Base-by-base conservation (phyloP, 371 early-diverging fungal genomes). In the Dinochytrium kinnereticum region DNA sequence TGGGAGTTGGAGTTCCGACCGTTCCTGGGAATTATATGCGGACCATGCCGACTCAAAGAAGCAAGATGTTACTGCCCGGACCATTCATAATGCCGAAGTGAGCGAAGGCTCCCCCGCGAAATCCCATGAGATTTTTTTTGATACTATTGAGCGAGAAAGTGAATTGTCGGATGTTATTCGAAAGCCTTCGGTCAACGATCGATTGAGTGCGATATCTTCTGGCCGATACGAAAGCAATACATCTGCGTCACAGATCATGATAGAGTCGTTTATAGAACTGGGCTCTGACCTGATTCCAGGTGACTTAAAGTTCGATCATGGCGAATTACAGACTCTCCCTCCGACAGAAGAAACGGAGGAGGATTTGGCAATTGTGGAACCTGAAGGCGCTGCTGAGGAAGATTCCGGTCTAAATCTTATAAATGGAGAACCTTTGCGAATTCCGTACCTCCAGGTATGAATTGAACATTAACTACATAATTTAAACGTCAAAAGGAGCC, bases 221-320 rank as follows among this genome's bases (percentile, higher is more conserved):
- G n/a, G 26, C 26, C 34, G 26, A 24, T 33, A 31, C 0, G 40
- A 34, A n/a, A 1, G 34, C 19, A 13, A 61, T 50, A 31, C 7
- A 24, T n/a, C 7, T 2, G 17, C 33, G 1, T 7, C 36, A 30
- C 2, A 26, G 17, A 34, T 5, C 1, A 72, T 85, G 82, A 71
- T 78, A 31, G 86, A 87, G 59, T 85, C 86, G 13, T 84, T 78
- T 73, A 81, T 85, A 1, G 81, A 85, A 26, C 78, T 86, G 70
- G 85, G 81, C 15, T 74, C 81, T 5, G 83, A 80, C 53, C 72
- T 76, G 13, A 79, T 80, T 15, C 36, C 36, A 36, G 17, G 3
- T n/a, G n/a, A n/a, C n/a, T n/a, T n/a, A n/a, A n/a, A n/a, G n/a
- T n/a, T n/a, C n/a, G n/a, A n/a, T n/a, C n/a, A n/a, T n/a, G n/a